Evolutionary conservation across 2,329 filamentous ascomycete species (phyloP).

Genomic region (Fusarium tanahbumbuense): DNA sequence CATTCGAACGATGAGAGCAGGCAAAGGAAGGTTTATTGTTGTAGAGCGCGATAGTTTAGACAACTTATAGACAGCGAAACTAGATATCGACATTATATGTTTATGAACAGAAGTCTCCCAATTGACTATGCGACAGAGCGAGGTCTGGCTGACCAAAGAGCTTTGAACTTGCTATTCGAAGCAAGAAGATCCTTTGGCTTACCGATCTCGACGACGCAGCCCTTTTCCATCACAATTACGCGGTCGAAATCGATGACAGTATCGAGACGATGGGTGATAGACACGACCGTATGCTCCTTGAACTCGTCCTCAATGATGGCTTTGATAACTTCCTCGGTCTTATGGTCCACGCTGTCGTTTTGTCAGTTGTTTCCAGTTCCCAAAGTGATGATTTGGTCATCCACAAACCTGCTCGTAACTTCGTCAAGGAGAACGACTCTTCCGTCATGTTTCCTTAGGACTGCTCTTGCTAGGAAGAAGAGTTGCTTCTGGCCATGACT

Average conservation of each 20-base stretch:
- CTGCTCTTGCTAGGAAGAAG: slow-evolving; percentile 61
- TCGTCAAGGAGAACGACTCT: slow-evolving; percentile 61
- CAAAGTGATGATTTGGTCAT: too few species aligned
- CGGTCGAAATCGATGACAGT: slow-evolving; percentile 56
- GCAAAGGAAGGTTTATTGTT: slow-evolving; percentile 61
- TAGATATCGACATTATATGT: neutral
- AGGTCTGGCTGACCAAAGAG: slow-evolving; percentile 47
- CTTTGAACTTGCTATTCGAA: slow-evolving; percentile 38
- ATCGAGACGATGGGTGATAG: slow-evolving; percentile 55
- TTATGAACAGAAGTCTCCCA: neutral
- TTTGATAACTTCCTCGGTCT: slow-evolving; percentile 50
- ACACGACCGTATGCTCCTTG: slow-evolving; percentile 63
- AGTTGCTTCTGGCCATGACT: slow-evolving; percentile 63
- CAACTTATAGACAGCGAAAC: slow-evolving; percentile 19
- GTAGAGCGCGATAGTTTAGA: slow-evolving; percentile 58
- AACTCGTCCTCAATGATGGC: slow-evolving; percentile 49
- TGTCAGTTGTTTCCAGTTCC: slow-evolving; percentile 5
- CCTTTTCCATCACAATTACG: slow-evolving; percentile 46
- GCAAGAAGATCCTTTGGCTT: slow-evolving; percentile 41
- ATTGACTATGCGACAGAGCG: neutral
- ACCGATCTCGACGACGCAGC: slow-evolving; percentile 44
- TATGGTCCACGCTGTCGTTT: slow-evolving; percentile 48
- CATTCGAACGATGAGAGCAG: slow-evolving; percentile 59
- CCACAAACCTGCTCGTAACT: slow-evolving; percentile 50
- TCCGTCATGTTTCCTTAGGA: slow-evolving; percentile 54